Base-by-base conservation (phyloP, 306 rosid genomes). In the Pueraria montana region DNA sequence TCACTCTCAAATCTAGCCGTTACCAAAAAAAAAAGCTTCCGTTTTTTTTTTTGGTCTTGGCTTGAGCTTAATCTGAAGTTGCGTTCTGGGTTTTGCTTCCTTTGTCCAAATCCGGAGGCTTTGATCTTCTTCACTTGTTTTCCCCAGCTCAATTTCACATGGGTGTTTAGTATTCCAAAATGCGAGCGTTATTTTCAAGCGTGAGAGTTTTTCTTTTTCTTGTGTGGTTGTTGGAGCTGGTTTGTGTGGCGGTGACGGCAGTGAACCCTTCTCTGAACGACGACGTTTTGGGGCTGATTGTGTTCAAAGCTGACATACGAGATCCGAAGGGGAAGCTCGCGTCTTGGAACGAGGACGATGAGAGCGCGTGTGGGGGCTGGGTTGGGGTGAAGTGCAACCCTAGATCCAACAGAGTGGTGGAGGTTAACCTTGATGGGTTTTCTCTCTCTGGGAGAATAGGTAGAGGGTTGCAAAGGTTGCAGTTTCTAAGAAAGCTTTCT, bases 271-370 rank as follows among this genome's bases (percentile, higher is more conserved):
- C 97, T 21, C 83, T 96, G 50, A 96, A 94, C 88, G 99, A 96
- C 79, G 99, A 96, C 86, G 98, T 94, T 52, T 73, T 96, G 91
- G 99, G 98, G 36, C 80, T 96, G 81, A 94, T 96, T 72, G 98
- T 96, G 83, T 94, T 96, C 89, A 96, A 92, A 84, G 95, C 98
- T 3, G 97, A 96, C 58, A 84, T 94, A 58, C 88, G 80, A 90
- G 99, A 96, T 87, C 97, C 98, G 4, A 89, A 89, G 81, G 91
- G 91, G 49, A 92, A 88, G 84, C 84, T 96, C 0, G 59, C 66
- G 1, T 87, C 96, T 48, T 96, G 99, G 99, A 94, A 83, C 74
- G 99, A 96, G 89, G 99, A 92, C 62, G 98, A 94, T 36, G 94
- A 92, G 62, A 91, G 53, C 40, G 89, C 97, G 6, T 96, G 99